A percentile compares a stretch with the other conserved stretches of the same genome.
These are phyloP conservation scores for Chrysoporthe austroafricana DNA, from an alignment of 2,329 filamentous ascomycete species.

Conservation along the genomic window DNA sequence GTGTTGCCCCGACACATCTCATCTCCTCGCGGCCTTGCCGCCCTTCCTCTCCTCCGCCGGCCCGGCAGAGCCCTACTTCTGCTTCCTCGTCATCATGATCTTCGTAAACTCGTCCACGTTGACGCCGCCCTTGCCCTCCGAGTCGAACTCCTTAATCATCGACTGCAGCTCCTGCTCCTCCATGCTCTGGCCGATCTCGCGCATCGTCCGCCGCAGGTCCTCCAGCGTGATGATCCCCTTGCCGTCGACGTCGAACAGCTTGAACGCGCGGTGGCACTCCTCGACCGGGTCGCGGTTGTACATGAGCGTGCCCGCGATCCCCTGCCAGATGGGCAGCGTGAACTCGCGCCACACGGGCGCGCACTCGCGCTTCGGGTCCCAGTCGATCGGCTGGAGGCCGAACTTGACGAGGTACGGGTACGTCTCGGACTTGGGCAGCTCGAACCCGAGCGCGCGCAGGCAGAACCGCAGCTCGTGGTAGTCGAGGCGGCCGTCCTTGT, in stretches of 20 bases:
- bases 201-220: slow-evolving; percentile 83
- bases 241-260: slow-evolving; percentile 88
- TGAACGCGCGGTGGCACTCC: slow-evolving; percentile 89
- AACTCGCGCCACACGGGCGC: slow-evolving; percentile 72
- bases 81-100: slow-evolving; percentile 54
- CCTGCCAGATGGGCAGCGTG: slow-evolving; percentile 72
- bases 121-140: slow-evolving; percentile 85
- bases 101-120: slow-evolving; percentile 71
- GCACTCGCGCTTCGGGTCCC: slow-evolving; percentile 55
- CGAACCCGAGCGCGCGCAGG: slow-evolving; percentile 92
- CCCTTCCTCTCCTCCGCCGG: slow-evolving; percentile 16
- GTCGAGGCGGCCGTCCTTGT: slow-evolving; percentile 92
- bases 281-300: slow-evolving; percentile 82
- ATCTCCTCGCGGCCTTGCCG: slow-evolving; percentile 9
- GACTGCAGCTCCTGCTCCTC: slow-evolving; percentile 90
- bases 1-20: neutral
- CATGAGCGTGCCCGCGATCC: slow-evolving; percentile 79
- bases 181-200: slow-evolving; percentile 89
- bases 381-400: slow-evolving; percentile 71
- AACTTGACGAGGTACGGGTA: slow-evolving; percentile 79
- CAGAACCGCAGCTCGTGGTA: slow-evolving; percentile 98
- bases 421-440: slow-evolving; percentile 84
- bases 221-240: slow-evolving; percentile 90
- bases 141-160: slow-evolving; percentile 98
- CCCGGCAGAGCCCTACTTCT: slow-evolving; percentile 27